Percentiles rank a stretch among this genome's conserved stretches.
These are phyloP conservation scores for Trypanosoma theileri DNA, from an alignment of 208 protist species.

Conservation along the genomic window DNA sequence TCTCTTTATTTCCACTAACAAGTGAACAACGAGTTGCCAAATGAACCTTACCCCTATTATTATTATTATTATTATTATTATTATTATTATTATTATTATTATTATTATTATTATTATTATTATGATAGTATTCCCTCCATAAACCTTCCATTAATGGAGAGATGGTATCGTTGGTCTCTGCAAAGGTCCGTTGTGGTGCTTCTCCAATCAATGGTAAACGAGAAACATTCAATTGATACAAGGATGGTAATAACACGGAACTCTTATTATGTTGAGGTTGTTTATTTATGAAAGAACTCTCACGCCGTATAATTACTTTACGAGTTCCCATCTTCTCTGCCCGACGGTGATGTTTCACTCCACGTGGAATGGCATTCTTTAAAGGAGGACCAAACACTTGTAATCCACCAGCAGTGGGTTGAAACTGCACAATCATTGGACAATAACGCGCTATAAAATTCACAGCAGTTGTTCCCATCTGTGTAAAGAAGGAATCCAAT, in stretches of 20 bases:
- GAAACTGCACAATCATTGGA: slow-evolving; percentile 62
- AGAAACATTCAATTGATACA: slow-evolving; percentile 31
- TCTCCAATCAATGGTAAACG: slow-evolving; percentile 19
- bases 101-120: no score
- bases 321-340: neutral
- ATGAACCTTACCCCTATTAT: neutral
- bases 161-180: neutral
- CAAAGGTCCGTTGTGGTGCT: slow-evolving; percentile 10
- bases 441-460: slow-evolving; percentile 48
- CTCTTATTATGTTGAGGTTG: neutral
- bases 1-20: neutral
- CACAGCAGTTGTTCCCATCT: slow-evolving; percentile 35
- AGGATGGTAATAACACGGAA: neutral
- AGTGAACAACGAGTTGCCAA: slow-evolving; percentile 3
- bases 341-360: slow-evolving; percentile 6
- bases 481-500: slow-evolving; percentile 39
- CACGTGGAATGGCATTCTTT: slow-evolving; percentile 16
- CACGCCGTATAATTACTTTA: slow-evolving; percentile 17
- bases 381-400: slow-evolving; percentile 70
- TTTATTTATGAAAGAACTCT: neutral
- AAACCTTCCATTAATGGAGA: slow-evolving; percentile 4
- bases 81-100: neutral
- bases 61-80: neutral
- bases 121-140: slow-evolving; percentile 16
- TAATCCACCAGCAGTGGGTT: slow-evolving; percentile 46